phyloP scores from a whole-genome alignment of 164 flowering plant species.

The Litsea cubeba region DNA sequence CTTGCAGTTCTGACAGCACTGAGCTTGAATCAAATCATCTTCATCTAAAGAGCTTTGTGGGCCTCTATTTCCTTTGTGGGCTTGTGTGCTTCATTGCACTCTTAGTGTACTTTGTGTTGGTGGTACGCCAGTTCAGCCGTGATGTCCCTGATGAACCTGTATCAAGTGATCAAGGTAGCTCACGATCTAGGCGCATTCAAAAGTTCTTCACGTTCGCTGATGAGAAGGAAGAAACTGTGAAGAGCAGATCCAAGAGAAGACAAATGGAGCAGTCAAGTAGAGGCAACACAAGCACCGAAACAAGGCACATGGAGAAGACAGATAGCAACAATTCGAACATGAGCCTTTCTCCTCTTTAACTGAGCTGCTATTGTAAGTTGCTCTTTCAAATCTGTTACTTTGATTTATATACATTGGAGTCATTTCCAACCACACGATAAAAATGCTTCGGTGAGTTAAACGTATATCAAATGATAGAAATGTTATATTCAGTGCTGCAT shows the following conservation, averaged over 20 bases:
- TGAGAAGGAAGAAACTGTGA: slow-evolving; percentile 1
- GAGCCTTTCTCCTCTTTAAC: neutral
- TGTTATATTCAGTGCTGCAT: neutral
- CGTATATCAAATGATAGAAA: neutral
- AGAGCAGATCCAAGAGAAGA: neutral
- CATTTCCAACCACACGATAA: neutral
- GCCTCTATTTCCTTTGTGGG: slow-evolving; percentile 72
- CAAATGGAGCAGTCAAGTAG: neutral
- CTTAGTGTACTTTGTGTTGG: slow-evolving; percentile 31
- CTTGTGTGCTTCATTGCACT: slow-evolving; percentile 59
- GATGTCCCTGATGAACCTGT: slow-evolving; percentile 24
- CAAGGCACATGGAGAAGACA: neutral
- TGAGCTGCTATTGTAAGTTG: neutral
- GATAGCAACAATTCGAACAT: neutral
- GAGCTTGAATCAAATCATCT: slow-evolving; percentile 48
- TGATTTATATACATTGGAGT: neutral
- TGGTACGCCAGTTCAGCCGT: slow-evolving; percentile 34
- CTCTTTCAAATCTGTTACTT: slow-evolving; percentile 1
- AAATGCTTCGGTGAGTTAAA: neutral
- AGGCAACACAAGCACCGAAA: neutral
- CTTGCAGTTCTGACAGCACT: slow-evolving; percentile 33
- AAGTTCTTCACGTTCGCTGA: slow-evolving; percentile 29
- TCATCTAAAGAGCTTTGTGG: slow-evolving; percentile 66
- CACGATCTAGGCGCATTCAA: slow-evolving; percentile 34
- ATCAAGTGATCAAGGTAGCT: slow-evolving; percentile 23